Conservation (phyloP, 1,284 basidiomycete genomes). For the Ceratobasidium sp. region DNA sequence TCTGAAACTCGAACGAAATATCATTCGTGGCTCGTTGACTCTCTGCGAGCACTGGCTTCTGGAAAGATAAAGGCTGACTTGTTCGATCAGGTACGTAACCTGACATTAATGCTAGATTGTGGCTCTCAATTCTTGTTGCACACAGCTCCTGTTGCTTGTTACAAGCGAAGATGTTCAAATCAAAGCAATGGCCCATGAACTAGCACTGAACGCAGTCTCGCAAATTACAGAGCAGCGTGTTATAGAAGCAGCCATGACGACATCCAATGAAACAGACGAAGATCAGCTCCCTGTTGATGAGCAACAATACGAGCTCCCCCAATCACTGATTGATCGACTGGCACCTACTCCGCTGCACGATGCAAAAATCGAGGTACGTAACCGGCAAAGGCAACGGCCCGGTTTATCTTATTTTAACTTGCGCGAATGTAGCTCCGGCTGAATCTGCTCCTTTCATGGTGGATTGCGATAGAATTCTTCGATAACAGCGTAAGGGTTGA, state of each 20-base stretch:
- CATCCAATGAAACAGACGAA: not conserved
- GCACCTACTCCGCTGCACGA: not conserved
- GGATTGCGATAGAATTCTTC: conserved; percentile 91
- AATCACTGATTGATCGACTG: conserved; percentile 6
- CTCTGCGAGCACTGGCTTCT: conserved; percentile 40
- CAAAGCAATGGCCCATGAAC: conserved; percentile 29
- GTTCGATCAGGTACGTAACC: conserved; percentile 22
- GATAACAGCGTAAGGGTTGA: conserved; percentile 77
- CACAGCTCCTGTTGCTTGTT: conserved; percentile 15
- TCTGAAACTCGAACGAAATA: conserved; percentile 22
- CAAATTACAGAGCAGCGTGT: conserved; percentile 44
- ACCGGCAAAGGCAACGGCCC: too few species aligned
- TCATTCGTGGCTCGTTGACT: conserved; percentile 10
- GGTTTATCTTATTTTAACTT: conserved; percentile 33
- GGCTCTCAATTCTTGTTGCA: too few species aligned
- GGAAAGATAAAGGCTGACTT: not conserved
- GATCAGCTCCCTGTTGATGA: not conserved
- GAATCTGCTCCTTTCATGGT: conserved; percentile 87
- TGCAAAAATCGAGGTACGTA: not conserved
- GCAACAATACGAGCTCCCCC: conserved; percentile 5
- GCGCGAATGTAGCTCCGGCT: conserved; percentile 77
- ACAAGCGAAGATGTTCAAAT: conserved; percentile 15
- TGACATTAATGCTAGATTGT: too few species aligned
- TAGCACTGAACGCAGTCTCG: conserved; percentile 22
- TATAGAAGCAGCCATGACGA: conserved; percentile 30